A percentile compares a stretch with the other conserved stretches of the same genome.
These are phyloP conservation scores for Cajanus cajan DNA, from an alignment of 306 rosid genomes.

Conservation along the genomic window DNA sequence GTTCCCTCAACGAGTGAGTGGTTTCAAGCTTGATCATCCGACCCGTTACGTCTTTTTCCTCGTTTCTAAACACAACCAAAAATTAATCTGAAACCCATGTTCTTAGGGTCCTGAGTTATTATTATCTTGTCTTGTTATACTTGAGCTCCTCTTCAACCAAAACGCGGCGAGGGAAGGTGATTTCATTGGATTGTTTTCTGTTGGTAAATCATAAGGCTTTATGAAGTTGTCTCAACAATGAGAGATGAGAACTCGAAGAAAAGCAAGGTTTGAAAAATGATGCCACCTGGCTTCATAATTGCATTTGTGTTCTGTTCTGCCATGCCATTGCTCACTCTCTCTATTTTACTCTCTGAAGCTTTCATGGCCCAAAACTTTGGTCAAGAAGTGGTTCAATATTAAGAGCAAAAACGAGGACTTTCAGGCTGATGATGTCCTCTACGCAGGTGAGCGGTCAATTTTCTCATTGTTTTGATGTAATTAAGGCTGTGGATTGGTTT, in stretches of 20 bases:
- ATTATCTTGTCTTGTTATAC: not conserved
- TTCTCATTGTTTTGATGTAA: slow-evolving; percentile 34
- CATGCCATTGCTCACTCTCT: slow-evolving; percentile 32
- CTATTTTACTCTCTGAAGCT: slow-evolving; percentile 55
- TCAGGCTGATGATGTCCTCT: slow-evolving; percentile 76
- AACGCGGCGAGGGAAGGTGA: not conserved
- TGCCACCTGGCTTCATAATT: slow-evolving; percentile 13
- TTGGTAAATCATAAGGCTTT: slow-evolving; percentile 39
- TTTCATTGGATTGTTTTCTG: slow-evolving; percentile 14
- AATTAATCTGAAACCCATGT: slow-evolving; percentile 21
- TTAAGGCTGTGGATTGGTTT: slow-evolving; percentile 29
- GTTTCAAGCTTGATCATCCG: slow-evolving; percentile 29
- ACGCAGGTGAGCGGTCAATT: slow-evolving; percentile 55
- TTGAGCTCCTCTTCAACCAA: slow-evolving; percentile 7
- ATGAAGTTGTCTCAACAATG: slow-evolving; percentile 92
- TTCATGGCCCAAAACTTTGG: slow-evolving; percentile 96
- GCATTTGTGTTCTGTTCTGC: slow-evolving; percentile 14
- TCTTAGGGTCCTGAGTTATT: not conserved
- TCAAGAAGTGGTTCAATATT: slow-evolving; percentile 96
- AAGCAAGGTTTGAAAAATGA: slow-evolving; percentile 86
- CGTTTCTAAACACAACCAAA: not conserved
- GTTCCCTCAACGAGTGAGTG: slow-evolving; percentile 8
- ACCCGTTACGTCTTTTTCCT: slow-evolving; percentile 12
- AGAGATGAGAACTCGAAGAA: slow-evolving; percentile 94
- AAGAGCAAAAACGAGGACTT: slow-evolving; percentile 90